phyloP scores from a whole-genome alignment of 2,329 filamentous ascomycete species.

The Emergomyces africanus region DNA sequence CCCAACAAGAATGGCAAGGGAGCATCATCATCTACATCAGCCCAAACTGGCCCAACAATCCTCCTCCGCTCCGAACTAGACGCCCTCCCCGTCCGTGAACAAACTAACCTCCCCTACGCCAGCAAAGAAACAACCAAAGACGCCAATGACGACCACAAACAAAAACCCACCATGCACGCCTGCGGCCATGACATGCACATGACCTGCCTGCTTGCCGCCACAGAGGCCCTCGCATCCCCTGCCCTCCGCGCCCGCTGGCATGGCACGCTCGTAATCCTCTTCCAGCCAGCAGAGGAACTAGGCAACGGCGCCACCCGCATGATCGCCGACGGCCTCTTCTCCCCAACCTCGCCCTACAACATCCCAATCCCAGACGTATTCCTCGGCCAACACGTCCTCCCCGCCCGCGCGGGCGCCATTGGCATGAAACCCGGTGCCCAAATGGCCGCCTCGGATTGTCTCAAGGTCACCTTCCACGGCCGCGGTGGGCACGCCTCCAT shows the following conservation, averaged over 20 bases:
- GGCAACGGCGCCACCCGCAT: constrained; percentile 50
- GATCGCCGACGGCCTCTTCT: constrained; percentile 47
- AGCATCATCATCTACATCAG: constrained; percentile 7
- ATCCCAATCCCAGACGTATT: constrained; percentile 44
- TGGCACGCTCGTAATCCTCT: constrained; percentile 51
- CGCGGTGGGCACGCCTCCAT: constrained; percentile 46
- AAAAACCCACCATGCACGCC: constrained; percentile 48
- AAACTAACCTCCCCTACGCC: constrained; percentile 36
- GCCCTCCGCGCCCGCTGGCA: constrained; percentile 37
- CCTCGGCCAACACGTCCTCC: constrained; percentile 46
- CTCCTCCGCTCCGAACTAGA: constrained; percentile 40
- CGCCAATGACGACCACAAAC: constrained; percentile 30
- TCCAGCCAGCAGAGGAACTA: constrained; percentile 56
- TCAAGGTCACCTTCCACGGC: constrained; percentile 44
- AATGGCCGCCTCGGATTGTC: constrained; percentile 33
- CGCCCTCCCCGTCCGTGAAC: constrained; percentile 37
- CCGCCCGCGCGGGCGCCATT: constrained; percentile 29
- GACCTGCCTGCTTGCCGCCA: constrained; percentile 41
- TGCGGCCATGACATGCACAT: constrained; percentile 52
- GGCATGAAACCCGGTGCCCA: constrained; percentile 26
- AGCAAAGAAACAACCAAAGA: constrained; percentile 35
- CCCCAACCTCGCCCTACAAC: constrained; percentile 13
- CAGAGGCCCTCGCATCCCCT: constrained; percentile 34
- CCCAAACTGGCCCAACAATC: constrained; percentile 29
- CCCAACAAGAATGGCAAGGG: constrained; percentile 19